Base-by-base conservation (phyloP, 768 basidiomycete genomes). In the Mycena crocata region DNA sequence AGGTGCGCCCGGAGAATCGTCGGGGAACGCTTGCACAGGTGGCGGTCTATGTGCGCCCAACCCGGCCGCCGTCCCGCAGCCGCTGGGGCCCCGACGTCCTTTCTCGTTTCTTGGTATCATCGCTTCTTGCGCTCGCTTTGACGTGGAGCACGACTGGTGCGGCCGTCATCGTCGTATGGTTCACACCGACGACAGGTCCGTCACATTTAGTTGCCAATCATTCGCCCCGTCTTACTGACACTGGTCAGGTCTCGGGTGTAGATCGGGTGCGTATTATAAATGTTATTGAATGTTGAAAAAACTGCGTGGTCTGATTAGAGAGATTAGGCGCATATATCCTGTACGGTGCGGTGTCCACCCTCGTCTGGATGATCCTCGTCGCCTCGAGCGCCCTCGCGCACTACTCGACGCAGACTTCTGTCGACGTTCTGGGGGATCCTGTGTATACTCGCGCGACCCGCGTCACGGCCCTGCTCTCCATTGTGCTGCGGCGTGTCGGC, bases 81-180 rank as follows among this genome's bases (percentile, higher is more conserved):
- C 68, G 55, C 15, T 72, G 71, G 72, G 71, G 72, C 17, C 66
- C 62, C 0, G 45, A 65, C 28, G 68, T 74, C n/a, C 69, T 75
- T 45, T 68, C 68, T 3, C 71, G 77, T 14, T 63, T 73, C 28
- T 8, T 71, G 23, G 54, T 74, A 31, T 69, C 76, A 2, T 72
- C 74, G 8, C 10, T 62, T 4, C 40, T 74, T 3, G 77, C 74
- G 2, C 66, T 79, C 14, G 54, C 44, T 1, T 55, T 77, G n/a
- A 77, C 76, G 30, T 79, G 78, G 78, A 73, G 73, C 10, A 77
- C 77, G n/a, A 71, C 71, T 15, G 74, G 76, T 26, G 73, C 74
- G 12, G 75, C 75, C 39, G 57, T 74, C 8, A 62, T 77, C 34
- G 72, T 72, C 10, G 65, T 71, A 14, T 76, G 68, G 70, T 75